Conservation (phyloP, 345 rosid genomes). For the Eutrema heterophyllum region DNA sequence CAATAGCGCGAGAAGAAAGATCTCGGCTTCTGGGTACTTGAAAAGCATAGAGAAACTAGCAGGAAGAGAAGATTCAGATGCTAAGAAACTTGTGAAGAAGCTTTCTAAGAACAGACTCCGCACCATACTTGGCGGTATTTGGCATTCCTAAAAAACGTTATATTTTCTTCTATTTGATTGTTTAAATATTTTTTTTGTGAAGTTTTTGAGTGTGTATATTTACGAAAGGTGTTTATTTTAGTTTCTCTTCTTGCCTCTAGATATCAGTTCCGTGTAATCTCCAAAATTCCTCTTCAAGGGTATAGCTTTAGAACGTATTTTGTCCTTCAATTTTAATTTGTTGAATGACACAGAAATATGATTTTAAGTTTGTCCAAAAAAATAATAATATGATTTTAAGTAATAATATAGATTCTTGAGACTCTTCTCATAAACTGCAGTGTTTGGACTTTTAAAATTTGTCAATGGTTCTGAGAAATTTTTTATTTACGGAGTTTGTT, state of each 20-base stretch:
- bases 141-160: conserved; percentile 40
- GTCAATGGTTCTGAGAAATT: too few relatives aligned
- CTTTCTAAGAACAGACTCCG: conserved; percentile 55
- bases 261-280: background rate
- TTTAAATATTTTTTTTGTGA: background rate
- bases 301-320: too few relatives aligned
- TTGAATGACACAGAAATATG: too few relatives aligned
- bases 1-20: conserved; percentile 63
- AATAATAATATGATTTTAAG: too few relatives aligned
- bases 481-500: too few relatives aligned
- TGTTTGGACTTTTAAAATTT: too few relatives aligned
- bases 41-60: conserved; percentile 70
- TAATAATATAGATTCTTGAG: too few relatives aligned
- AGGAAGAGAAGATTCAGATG: conserved; percentile 57
- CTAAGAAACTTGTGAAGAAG: conserved; percentile 64
- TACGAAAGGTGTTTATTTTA: background rate
- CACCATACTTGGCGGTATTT: conserved; percentile 59
- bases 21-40: conserved; percentile 55
- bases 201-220: background rate
- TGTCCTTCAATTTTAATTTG: too few relatives aligned
- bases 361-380: too few relatives aligned
- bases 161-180: too few relatives aligned
- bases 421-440: too few relatives aligned
- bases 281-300: background rate
- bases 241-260: background rate